Percentiles rank a stretch among this genome's conserved stretches.
These are phyloP conservation scores for Obba rivulosa DNA, from an alignment of 768 basidiomycete species.

Conservation along the genomic window DNA sequence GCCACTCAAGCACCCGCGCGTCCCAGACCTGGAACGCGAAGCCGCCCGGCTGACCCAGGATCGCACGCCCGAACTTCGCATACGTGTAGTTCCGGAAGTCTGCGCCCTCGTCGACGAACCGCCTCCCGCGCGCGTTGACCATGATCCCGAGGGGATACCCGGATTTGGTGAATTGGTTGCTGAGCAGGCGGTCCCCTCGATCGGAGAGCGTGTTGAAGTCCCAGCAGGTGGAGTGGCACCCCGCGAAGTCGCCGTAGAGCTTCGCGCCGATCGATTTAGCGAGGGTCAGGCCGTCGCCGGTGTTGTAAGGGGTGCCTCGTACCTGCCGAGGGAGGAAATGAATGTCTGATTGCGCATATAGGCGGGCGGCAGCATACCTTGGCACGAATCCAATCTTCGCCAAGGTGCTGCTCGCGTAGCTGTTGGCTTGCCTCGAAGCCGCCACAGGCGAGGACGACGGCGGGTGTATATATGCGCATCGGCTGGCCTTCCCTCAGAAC, in stretches of 20 bases:
- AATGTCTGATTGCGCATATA: background rate
- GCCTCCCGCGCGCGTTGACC: conserved; percentile 50
- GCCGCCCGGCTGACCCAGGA: conserved; percentile 52
- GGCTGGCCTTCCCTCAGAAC: conserved; percentile 34
- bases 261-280: conserved; percentile 47
- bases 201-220: conserved; percentile 53
- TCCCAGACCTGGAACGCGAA: conserved; percentile 68
- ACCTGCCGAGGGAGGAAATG: conserved; percentile 33
- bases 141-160: conserved; percentile 70
- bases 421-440: conserved; percentile 58
- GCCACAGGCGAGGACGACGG: conserved; percentile 59
- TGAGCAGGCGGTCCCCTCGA: conserved; percentile 49
- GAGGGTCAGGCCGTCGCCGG: conserved; percentile 58
- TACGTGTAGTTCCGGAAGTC: conserved; percentile 74
- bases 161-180: conserved; percentile 71
- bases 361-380: conserved; percentile 30
- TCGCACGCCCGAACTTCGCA: conserved; percentile 59
- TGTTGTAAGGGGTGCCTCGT: conserved; percentile 67
- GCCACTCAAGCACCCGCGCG: conserved; percentile 32
- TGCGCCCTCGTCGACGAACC: conserved; percentile 70
- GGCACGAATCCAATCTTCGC: conserved; percentile 53
- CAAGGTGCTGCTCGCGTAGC: conserved; percentile 49
- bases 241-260: conserved; percentile 58
- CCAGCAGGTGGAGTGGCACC: conserved; percentile 74
- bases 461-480: conserved; percentile 32